Evolutionary conservation across 2,329 filamentous ascomycete genomes (phyloP).

Genomic region (Capronia americana): DNA sequence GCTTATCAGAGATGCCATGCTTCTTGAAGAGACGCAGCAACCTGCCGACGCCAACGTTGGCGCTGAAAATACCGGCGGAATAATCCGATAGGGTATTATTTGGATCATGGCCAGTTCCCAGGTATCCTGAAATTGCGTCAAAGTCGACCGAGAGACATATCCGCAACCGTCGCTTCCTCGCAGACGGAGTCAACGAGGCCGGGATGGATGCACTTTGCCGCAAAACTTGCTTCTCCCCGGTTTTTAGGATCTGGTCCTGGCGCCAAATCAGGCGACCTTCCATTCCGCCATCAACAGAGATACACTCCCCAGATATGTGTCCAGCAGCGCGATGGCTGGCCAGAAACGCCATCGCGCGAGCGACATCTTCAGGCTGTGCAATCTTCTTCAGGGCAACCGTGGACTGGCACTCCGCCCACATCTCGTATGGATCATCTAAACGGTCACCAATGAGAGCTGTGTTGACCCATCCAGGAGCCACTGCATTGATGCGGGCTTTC

Average conservation of each 20-base stretch:
- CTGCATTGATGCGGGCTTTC: constrained; percentile 60
- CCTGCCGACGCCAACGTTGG: constrained; percentile 62
- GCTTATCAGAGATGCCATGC: constrained; percentile 57
- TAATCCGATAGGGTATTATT: constrained; percentile 64
- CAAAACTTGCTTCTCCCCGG: constrained; percentile 1
- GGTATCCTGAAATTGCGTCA: constrained; percentile 66
- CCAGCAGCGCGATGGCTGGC: constrained; percentile 59
- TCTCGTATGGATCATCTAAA: constrained; percentile 57
- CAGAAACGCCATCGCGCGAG: constrained; percentile 57
- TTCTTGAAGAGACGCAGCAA: constrained; percentile 62
- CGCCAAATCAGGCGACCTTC: constrained; percentile 59
- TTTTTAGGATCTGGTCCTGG: constrained; percentile 48
- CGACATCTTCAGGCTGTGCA: constrained; percentile 57
- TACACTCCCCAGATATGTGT: constrained; percentile 61
- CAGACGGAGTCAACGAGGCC: constrained; percentile 16
- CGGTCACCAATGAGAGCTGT: constrained; percentile 57
- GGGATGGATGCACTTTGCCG: constrained; percentile 17
- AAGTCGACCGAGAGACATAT: constrained; percentile 57
- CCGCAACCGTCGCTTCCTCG: constrained; percentile 32
- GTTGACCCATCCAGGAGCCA: constrained; percentile 58
- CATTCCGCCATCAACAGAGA: constrained; percentile 60
- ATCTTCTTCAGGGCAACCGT: constrained; percentile 58
- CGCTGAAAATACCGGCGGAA: constrained; percentile 62
- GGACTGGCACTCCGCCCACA: constrained; percentile 58
- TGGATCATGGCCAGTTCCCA: constrained; percentile 62